Conservation (phyloP, 1,284 basidiomycete species). For the Sanghuangporus weigelae region DNA sequence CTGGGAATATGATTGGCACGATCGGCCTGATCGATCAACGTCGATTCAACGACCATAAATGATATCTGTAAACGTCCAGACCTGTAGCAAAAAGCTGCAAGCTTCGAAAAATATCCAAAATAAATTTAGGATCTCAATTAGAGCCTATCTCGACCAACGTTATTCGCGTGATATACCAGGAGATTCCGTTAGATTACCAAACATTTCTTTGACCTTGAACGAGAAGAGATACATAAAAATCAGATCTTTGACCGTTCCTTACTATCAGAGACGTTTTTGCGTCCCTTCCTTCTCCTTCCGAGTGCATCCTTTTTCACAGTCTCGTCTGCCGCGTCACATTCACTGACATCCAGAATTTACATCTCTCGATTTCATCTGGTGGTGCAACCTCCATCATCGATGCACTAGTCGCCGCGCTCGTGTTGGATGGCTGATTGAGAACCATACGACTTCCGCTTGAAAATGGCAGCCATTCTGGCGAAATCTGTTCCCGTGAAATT, state of each 20-base stretch:
- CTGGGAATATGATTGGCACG: too few relatives aligned
- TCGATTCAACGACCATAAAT: too few relatives aligned
- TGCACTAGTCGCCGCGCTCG: background rate
- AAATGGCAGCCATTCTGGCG: constrained; percentile 30
- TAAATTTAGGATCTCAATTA: too few relatives aligned
- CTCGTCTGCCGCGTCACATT: constrained; percentile 28
- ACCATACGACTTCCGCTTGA: constrained; percentile 21
- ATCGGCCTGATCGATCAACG: too few relatives aligned
- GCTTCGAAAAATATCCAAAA: too few relatives aligned
- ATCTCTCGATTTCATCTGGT: constrained; percentile 29
- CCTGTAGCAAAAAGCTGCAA: too few relatives aligned
- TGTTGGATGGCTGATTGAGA: constrained; percentile 20
- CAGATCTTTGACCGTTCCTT: background rate
- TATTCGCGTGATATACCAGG: too few relatives aligned
- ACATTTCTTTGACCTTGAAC: too few relatives aligned
- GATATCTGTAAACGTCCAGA: too few relatives aligned
- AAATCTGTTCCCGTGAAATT: constrained; percentile 24
- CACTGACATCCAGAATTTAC: constrained; percentile 38
- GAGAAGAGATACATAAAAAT: background rate
- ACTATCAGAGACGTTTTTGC: background rate
- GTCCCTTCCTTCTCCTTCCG: background rate
- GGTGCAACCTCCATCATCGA: constrained; percentile 31
- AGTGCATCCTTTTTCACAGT: constrained; percentile 5
- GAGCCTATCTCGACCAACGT: background rate
- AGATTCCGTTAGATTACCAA: too few relatives aligned